phyloP scores from a whole-genome alignment of 768 basidiomycete genomes.

The Nevesoporus exiguus region DNA sequence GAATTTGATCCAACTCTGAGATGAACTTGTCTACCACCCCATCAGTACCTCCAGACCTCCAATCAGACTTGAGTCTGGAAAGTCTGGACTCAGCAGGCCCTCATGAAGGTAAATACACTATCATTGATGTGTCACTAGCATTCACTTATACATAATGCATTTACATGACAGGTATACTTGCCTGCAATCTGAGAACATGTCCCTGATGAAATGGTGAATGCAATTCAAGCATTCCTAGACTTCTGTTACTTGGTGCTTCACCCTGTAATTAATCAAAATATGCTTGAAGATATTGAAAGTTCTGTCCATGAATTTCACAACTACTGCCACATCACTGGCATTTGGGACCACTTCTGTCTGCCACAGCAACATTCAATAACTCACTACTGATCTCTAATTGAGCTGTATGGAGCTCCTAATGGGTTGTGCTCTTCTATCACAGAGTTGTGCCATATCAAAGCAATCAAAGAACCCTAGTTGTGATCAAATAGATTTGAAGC shows the following conservation, averaged over 20 bases:
- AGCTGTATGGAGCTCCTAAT: background rate
- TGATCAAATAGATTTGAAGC: background rate
- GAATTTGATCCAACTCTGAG: too few species aligned
- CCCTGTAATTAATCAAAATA: background rate
- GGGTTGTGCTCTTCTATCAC: background rate
- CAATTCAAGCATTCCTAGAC: background rate
- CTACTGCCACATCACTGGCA: too few species aligned
- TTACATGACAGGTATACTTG: background rate
- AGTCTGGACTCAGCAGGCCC: too few species aligned
- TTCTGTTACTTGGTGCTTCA: background rate
- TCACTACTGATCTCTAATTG: constrained; percentile 24
- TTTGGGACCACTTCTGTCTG: constrained; percentile 15
- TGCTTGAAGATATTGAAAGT: background rate
- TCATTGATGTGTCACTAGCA: too few species aligned
- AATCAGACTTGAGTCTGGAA: too few species aligned
- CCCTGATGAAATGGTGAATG: background rate
- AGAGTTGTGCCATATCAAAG: background rate
- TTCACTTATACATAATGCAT: too few species aligned
- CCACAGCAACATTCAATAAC: constrained; percentile 33
- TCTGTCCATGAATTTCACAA: too few species aligned
- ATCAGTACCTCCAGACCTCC: too few species aligned
- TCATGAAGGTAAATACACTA: too few species aligned
- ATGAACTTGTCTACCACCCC: too few species aligned
- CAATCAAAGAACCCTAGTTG: background rate
- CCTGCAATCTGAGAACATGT: background rate